Base-by-base conservation (phyloP, 164 flowering plant genomes). In the Amborella trichopoda region DNA sequence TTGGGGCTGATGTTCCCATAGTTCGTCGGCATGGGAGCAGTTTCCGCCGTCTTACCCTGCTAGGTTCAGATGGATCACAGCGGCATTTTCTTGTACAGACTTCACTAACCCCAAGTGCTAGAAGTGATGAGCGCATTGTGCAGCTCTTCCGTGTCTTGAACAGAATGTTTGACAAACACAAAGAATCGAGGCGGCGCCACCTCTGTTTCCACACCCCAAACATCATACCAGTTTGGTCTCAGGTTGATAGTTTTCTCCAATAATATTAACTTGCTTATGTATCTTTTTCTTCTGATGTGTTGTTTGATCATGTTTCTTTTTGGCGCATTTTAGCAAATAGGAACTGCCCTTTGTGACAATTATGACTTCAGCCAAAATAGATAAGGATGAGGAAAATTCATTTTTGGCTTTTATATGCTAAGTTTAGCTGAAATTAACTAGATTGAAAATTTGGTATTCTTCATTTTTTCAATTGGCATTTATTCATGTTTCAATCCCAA, bases 11-110 rank as follows among this genome's bases (percentile, higher is more conserved):
- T 63, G 71, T 93, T 60, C 97, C 94, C 25, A 93, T 83, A 58
- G 95, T 93, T 43, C 66, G 97, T 54, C 78, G 97, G 54, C 99
- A 93, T 74, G 99, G 99, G 44, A 93, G 99, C 73, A 93, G 99
- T 59, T 88, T 79, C 68, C 77, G 97, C 23, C 84, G 95, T 8
- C 61, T 93, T 71, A 93, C 99, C 24, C 63, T 93, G 19, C 81
- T 93, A 41, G 99, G 99, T 13, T 93, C 97, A 47, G 97, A 93
- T 85, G 99, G 99, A 28, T 88, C 95, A 45, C 94, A 80, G 34
- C 91, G 94, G 22, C 97, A 93, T 69, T 93, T 88, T 63, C 83
- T 93, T 67, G 93, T 93, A 41, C 99, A 93, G 58, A 93, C 95
- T 55, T 93, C 97, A 39, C 59, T 93, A 64, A 93, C 95, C 12